Percentiles rank a stretch among this genome's conserved stretches.
Evolutionary conservation across 352 stramenopile species (phyloP).

Genomic region (Phytophthora parvispora): DNA sequence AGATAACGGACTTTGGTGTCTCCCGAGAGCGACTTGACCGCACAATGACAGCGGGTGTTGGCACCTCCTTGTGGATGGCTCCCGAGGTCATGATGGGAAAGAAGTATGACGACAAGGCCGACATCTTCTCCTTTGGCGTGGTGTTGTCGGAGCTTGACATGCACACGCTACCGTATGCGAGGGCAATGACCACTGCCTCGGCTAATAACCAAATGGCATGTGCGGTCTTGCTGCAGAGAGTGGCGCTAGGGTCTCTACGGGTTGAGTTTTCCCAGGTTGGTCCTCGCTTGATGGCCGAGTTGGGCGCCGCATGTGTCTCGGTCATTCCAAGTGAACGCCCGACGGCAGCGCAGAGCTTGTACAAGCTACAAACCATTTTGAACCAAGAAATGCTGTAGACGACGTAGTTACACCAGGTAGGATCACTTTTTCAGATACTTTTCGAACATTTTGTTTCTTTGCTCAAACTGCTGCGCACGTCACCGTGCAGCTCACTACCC

Average conservation of each 20-base stretch:
- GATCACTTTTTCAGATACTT: neutral
- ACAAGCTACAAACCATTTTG: slow-evolving; percentile 11
- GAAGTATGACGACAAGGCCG: slow-evolving; percentile 7
- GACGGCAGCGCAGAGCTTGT: neutral
- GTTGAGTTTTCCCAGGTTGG: slow-evolving; percentile 1
- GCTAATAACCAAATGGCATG: slow-evolving; percentile 1
- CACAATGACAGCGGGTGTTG: neutral
- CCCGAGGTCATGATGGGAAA: slow-evolving; percentile 7
- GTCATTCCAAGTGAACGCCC: neutral
- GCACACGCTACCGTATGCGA: slow-evolving; percentile 3
- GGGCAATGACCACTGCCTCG: neutral
- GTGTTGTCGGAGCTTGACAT: slow-evolving; percentile 10
- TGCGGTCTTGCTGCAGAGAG: slow-evolving; percentile 6
- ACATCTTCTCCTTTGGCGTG: slow-evolving; percentile 11
- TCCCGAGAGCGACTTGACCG: slow-evolving; percentile 27
- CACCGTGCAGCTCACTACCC: too few relatives aligned
- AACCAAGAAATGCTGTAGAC: slow-evolving; percentile 1
- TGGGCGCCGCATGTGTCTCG: slow-evolving; percentile 1
- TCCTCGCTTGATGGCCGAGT: neutral
- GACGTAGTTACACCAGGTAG: too few relatives aligned
- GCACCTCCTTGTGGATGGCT: slow-evolving; percentile 4
- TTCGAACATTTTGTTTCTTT: too few relatives aligned
- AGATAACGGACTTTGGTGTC: slow-evolving; percentile 65
- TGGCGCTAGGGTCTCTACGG: neutral
- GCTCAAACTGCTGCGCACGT: too few relatives aligned